A percentile compares a stretch with the other conserved stretches of the same genome.
These are phyloP conservation scores for Cenchrus fungigraminus DNA, from an alignment of 176 grass and related monocot genomes.

Conservation along the genomic window DNA sequence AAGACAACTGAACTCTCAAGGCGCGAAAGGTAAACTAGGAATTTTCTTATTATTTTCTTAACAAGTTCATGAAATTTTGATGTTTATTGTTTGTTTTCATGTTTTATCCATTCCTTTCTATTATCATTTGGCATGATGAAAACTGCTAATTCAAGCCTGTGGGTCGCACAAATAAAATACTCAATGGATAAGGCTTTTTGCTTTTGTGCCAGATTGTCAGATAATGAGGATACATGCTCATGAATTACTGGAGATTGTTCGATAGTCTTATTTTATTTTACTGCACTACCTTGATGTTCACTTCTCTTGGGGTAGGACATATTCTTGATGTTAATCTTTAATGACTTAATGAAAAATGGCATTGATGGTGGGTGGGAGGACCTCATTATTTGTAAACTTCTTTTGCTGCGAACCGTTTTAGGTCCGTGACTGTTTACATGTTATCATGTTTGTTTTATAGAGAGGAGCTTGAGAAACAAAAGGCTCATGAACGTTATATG, in stretches of 20 bases:
- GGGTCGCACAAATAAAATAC: not conserved
- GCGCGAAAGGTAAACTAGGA: constrained; percentile 78
- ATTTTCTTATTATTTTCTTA: constrained; percentile 5
- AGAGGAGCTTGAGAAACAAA: constrained; percentile 98
- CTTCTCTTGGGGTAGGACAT: not conserved
- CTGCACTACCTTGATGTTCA: not conserved
- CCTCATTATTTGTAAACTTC: not conserved
- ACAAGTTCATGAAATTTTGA: not conserved
- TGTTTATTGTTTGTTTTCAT: not conserved
- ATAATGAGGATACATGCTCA: not conserved
- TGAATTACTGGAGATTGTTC: constrained; percentile 6
- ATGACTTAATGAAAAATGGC: not conserved
- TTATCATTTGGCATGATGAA: constrained; percentile 26
- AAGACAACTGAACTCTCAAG: constrained; percentile 93
- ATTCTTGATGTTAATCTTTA: not conserved
- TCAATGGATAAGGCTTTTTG: not conserved
- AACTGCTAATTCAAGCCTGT: constrained; percentile 5
- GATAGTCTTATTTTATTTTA: not conserved
- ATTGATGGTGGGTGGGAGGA: not conserved
- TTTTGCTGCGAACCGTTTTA: not conserved
- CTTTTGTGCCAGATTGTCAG: not conserved
- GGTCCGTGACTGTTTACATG: not conserved
- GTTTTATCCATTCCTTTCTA: not conserved
- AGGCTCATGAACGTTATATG: constrained; percentile 97
- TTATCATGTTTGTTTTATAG: constrained; percentile 42